phyloP scores from a whole-genome alignment of 805 yeast genomes.

The Pachysolen tannophilus region DNA sequence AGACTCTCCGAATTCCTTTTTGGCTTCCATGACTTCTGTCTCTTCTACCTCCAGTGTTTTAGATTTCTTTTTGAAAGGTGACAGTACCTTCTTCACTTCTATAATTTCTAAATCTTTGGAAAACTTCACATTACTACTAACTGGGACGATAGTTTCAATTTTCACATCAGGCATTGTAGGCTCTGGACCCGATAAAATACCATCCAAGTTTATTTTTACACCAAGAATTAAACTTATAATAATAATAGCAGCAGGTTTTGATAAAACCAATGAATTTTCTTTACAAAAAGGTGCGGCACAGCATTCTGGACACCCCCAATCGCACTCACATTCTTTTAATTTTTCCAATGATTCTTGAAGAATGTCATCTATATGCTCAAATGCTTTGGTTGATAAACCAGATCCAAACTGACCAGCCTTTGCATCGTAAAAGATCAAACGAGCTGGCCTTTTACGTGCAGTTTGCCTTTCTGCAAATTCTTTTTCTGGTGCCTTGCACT shows the following conservation, averaged over 20 bases:
- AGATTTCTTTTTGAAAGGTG: slow-evolving; percentile 17
- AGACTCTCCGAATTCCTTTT: neutral
- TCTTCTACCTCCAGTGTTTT: neutral
- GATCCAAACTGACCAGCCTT: slow-evolving; percentile 76
- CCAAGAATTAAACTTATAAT: slow-evolving; percentile 60
- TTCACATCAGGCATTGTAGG: slow-evolving; percentile 59
- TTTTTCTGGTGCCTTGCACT: slow-evolving; percentile 96
- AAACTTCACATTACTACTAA: slow-evolving; percentile 47
- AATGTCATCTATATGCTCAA: slow-evolving; percentile 66
- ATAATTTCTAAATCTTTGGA: slow-evolving; percentile 52
- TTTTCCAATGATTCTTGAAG: slow-evolving; percentile 50
- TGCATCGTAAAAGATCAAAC: slow-evolving; percentile 77
- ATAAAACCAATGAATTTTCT: slow-evolving; percentile 74
- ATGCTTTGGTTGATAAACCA: slow-evolving; percentile 74
- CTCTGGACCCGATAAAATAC: slow-evolving; percentile 66
- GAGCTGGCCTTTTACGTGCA: slow-evolving; percentile 71
- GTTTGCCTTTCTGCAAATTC: slow-evolving; percentile 80
- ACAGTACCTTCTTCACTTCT: slow-evolving; percentile 26
- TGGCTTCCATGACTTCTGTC: neutral
- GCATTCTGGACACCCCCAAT: slow-evolving; percentile 72
- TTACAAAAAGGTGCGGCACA: slow-evolving; percentile 77
- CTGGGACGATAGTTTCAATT: slow-evolving; percentile 63
- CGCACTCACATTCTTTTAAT: slow-evolving; percentile 60
- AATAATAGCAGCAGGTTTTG: slow-evolving; percentile 78
- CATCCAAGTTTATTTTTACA: slow-evolving; percentile 35